These are phyloP conservation scores for Candida pseudoviswanathii DNA, from an alignment of 1,139 yeast species.

Conservation along the genomic window DNA sequence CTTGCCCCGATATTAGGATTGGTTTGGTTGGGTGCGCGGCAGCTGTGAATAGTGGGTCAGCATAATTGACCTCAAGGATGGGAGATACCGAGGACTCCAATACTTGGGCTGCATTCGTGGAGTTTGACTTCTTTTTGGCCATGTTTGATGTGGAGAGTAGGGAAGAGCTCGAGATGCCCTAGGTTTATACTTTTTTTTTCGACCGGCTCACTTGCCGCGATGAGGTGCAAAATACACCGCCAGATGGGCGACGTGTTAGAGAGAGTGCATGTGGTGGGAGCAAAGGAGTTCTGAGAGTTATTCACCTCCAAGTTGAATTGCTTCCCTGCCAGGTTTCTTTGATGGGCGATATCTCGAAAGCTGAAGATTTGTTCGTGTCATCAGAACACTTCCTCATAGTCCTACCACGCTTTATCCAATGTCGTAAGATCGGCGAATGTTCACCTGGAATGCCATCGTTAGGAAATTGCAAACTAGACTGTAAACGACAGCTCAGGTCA, in stretches of 20 bases:
- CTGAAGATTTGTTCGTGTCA: too few relatives aligned
- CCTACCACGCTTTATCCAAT: too few relatives aligned
- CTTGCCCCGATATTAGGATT: conserved; percentile 68
- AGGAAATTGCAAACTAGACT: too few relatives aligned
- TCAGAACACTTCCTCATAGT: too few relatives aligned
- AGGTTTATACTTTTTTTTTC: neutral
- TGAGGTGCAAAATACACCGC: neutral
- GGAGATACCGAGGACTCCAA: conserved; percentile 49
- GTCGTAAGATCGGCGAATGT: too few relatives aligned
- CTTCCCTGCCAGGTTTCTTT: too few relatives aligned
- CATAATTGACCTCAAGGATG: conserved; percentile 50
- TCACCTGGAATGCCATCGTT: too few relatives aligned
- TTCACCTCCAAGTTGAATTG: too few relatives aligned
- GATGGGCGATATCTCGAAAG: too few relatives aligned
- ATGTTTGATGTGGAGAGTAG: conserved; percentile 13
- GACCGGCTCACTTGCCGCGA: neutral
- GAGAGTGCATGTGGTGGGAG: neutral
- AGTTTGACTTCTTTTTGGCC: conserved; percentile 36
- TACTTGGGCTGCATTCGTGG: conserved; percentile 31
- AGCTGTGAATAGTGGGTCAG: conserved; percentile 72
- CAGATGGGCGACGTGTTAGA: neutral
- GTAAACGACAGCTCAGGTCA: too few relatives aligned
- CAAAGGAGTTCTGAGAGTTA: neutral
- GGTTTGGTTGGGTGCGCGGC: conserved; percentile 80
- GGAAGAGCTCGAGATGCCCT: neutral